Percentiles rank a stretch among this genome's conserved stretches.
Conservation (phyloP, 306 rosid species). For the Hippophae rhamnoides region DNA sequence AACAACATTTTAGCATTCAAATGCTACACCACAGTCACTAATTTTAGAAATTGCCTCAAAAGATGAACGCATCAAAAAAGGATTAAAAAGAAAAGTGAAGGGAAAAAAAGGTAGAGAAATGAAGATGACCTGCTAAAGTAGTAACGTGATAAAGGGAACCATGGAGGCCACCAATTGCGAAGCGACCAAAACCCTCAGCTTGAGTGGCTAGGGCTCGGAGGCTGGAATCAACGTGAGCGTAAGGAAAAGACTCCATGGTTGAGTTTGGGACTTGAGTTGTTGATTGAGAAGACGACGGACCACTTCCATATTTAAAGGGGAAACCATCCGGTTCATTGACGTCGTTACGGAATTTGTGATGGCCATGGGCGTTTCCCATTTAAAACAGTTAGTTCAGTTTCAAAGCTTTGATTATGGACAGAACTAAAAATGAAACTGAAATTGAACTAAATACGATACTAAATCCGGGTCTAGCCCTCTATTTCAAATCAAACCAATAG, state of each 20-base stretch:
- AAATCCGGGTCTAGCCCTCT: too few species aligned
- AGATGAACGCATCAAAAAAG: too few species aligned
- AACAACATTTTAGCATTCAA: too few species aligned
- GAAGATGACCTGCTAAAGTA: conserved; percentile 49
- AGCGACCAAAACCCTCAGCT: conserved; percentile 87
- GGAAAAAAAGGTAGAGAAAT: background rate
- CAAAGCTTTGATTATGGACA: background rate
- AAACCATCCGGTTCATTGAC: conserved; percentile 18
- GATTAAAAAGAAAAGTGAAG: background rate
- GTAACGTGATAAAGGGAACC: conserved; percentile 66
- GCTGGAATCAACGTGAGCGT: conserved; percentile 48
- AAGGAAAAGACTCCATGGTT: conserved; percentile 36
- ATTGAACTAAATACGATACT: too few species aligned
- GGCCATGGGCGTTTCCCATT: conserved; percentile 64
- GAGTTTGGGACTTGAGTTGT: conserved; percentile 21
- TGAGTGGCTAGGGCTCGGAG: conserved; percentile 68
- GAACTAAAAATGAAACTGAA: conserved; percentile 12
- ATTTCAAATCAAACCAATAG: too few species aligned
- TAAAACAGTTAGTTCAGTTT: conserved; percentile 13
- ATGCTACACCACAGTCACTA: too few species aligned
- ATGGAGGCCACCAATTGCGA: conserved; percentile 76
- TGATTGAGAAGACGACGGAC: conserved; percentile 2
- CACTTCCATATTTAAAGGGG: conserved; percentile 19
- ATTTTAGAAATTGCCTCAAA: too few species aligned
- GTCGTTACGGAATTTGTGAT: conserved; percentile 27